Evolutionary conservation across 371 early-diverging fungal species (phyloP), one percentile per base, ranked within the genome.

Genomic region (Syncephalastrum contaminatum): DNA sequence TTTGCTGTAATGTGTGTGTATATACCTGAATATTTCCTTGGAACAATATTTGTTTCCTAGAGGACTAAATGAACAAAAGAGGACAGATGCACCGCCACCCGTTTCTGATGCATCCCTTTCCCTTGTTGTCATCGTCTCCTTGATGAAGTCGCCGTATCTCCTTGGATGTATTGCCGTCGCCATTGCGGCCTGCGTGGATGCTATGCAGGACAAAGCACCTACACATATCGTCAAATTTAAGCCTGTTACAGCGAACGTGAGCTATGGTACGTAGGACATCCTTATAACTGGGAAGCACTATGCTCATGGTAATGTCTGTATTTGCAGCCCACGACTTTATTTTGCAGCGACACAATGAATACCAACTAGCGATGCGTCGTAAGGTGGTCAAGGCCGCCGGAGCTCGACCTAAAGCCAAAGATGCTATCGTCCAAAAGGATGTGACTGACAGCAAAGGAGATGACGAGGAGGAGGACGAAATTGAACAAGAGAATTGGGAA

Each of bases 181-280:
- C 46, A 48, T 18, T 10, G 25, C 25, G 25, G 6, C 54, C 5
- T 30, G 36, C 10, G 36, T 8, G 10, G 54, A 16, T 10, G 54
- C 20, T 14, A n/a, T 40, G 12, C 25, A 13, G 15, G 21, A 21
- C 40, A 27, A 41, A 13, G 19, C 43, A 8, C 57, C 64, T 0
- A 58, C 64, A 1, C 59, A 63, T 51, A 52, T 63, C n/a, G 59
- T 63, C 44, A 63, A 63, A 51, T 58, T 63, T 12, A 63, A 63
- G 27, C 14, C 27, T 22, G 22, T 43, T 15, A 18, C 47, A 1
- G 46, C 30, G 24, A 50, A 54, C 14, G 45, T 30, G 4, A 58
- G 25, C 14, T 40, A 16, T 22, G 62, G 64, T 54, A 46, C 27
- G 43, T 3, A 51, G 4, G 30, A 16, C 43, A 45, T 20, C 6